Percentiles rank a stretch among this genome's conserved stretches.
These are phyloP conservation scores for Delitschia confertaspora DNA, from an alignment of 495 filamentous ascomycete species.

Conservation along the genomic window DNA sequence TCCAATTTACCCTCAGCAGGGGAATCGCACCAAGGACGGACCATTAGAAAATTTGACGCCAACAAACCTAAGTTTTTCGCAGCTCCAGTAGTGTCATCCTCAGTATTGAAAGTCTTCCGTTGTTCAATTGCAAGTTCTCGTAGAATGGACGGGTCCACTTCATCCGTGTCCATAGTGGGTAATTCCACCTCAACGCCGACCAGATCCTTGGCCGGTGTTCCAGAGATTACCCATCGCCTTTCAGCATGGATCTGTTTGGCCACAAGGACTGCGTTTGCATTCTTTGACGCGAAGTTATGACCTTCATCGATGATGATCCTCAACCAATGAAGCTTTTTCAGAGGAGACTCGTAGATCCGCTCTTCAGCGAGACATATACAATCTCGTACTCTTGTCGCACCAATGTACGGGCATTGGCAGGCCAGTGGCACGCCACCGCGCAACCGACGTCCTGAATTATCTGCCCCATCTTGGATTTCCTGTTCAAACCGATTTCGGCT, in stretches of 20 bases:
- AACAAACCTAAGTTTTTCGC: constrained; percentile 65
- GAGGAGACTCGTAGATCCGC: constrained; percentile 47
- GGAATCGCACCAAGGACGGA: constrained; percentile 66
- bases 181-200: constrained; percentile 63
- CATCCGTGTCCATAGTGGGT: constrained; percentile 32
- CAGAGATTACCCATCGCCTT: constrained; percentile 81
- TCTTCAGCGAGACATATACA: constrained; percentile 37
- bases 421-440: constrained; percentile 15
- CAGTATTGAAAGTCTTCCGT: constrained; percentile 26
- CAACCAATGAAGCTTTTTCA: constrained; percentile 69
- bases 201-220: constrained; percentile 76
- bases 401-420: constrained; percentile 41
- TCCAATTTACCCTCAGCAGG: constrained; percentile 42
- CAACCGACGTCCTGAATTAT: constrained; percentile 33
- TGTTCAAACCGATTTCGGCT: constrained; percentile 63
- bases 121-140: constrained; percentile 28
- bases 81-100: constrained; percentile 27
- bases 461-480: constrained; percentile 39
- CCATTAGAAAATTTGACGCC: constrained; percentile 60
- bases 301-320: constrained; percentile 89
- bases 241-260: constrained; percentile 60
- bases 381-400: constrained; percentile 34
- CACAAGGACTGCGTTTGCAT: constrained; percentile 57
- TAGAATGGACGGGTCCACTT: constrained; percentile 26
- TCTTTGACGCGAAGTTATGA: constrained; percentile 57